Conservation (phyloP, 768 basidiomycete genomes). For the Suillus occidentalis region DNA sequence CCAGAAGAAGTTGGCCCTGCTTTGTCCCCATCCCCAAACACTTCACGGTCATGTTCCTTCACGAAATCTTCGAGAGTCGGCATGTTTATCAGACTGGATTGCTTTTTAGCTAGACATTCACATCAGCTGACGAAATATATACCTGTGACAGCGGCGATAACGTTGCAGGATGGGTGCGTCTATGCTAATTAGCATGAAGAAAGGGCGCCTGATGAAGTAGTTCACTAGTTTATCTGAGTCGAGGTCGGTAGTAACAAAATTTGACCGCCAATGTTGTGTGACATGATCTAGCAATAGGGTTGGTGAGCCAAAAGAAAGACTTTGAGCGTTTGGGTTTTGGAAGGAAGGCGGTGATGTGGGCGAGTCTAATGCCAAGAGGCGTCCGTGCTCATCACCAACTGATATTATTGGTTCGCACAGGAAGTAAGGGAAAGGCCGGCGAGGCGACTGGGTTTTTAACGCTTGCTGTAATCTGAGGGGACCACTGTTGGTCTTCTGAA, state of each 20-base stretch:
- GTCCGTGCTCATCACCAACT: conserved; percentile 5
- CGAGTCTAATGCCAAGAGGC: conserved; percentile 14
- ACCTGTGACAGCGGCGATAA: conserved; percentile 60
- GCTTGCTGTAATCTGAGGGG: not conserved
- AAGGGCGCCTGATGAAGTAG: conserved; percentile 81
- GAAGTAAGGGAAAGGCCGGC: not conserved
- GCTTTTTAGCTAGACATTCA: not conserved
- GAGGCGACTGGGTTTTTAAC: not conserved
- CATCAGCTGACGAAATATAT: not conserved
- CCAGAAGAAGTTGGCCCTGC: conserved; percentile 24
- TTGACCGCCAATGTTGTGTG: conserved; percentile 75
- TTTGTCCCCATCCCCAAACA: conserved; percentile 59
- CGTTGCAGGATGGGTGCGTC: conserved; percentile 81
- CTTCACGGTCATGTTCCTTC: conserved; percentile 61
- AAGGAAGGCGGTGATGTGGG: conserved; percentile 16
- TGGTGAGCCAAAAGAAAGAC: conserved; percentile 43
- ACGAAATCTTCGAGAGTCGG: conserved; percentile 69
- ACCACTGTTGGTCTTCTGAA: conserved; percentile 1
- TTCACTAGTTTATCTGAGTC: conserved; percentile 54
- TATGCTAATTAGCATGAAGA: conserved; percentile 80
- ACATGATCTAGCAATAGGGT: conserved; percentile 65
- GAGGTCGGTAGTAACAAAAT: conserved; percentile 83
- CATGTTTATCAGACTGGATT: not conserved
- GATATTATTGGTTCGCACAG: conserved; percentile 3
- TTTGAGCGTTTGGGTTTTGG: conserved; percentile 22